Base-by-base conservation (phyloP, 352 stramenopile species). In the Globisporangium heterothallicum region DNA sequence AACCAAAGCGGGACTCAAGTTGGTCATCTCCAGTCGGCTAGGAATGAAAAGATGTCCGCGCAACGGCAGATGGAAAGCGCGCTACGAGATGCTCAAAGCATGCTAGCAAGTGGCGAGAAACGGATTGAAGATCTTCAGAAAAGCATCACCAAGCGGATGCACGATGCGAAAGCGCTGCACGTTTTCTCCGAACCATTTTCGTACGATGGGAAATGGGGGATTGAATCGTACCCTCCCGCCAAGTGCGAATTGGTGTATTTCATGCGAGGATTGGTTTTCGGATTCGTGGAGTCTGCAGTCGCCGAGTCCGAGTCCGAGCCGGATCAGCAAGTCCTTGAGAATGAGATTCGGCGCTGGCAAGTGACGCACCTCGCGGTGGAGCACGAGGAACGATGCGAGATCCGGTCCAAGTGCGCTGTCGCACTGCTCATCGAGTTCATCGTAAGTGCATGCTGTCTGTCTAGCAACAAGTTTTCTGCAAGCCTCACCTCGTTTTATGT, bases 241-340 rank as follows among this genome's bases (percentile, higher is more conserved):
- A 67, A 78, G 55, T 68, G 57, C 25, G 52, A 47, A 6, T 25
- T 55, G 9, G 63, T 78, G 25, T 78, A 74, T 27, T 81, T 66
- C 10, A n/a, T 78, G 0, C 70, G 68, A 10, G 44, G 49, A 4
- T 42, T 86, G 9, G 50, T 86, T 8, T 77, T 84, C 34, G 48
- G 45, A 0, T 84, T 71, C 58, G 56, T 72, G 38, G 68, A 74
- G 6, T 14, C 18, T 4, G 68, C 70, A 13, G 22, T 73, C 6
- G 56, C 42, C 10, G 56, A 59, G 19, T 50, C 59, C 3, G 38
- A 29, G 3, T 21, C 32, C 12, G 42, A 75, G 30, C 73, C 73
- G 35, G 29, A 51, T 2, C 66, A 40, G 52, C 29, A 63, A 26
- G 24, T 72, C 21, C 58, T 80, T 6, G 49, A 69, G 45, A 13